Evolutionary conservation across 805 yeast genomes (phyloP).

Genomic region (Candida rishiriensis): DNA sequence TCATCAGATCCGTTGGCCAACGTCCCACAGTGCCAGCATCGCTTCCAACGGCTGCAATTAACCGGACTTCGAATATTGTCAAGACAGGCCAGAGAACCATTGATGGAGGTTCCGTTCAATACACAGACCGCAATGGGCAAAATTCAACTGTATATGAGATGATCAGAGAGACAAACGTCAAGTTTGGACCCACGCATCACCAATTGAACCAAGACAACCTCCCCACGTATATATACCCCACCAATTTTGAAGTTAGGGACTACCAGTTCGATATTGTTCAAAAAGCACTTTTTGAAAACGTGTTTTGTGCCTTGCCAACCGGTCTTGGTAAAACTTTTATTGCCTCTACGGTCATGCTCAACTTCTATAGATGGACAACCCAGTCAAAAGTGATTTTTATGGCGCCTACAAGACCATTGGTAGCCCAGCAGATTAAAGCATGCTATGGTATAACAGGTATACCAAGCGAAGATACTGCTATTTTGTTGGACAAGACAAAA

Average conservation of each 20-base stretch:
- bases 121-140: slow-evolving; percentile 6
- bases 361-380: slow-evolving; percentile 82
- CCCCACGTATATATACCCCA: slow-evolving; percentile 68
- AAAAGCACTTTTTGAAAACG: slow-evolving; percentile 66
- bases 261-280: slow-evolving; percentile 81
- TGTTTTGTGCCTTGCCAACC: slow-evolving; percentile 90
- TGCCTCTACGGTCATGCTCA: slow-evolving; percentile 90
- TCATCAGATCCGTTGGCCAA: no score
- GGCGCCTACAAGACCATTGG: slow-evolving; percentile 97
- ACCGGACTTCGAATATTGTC: slow-evolving; percentile 13
- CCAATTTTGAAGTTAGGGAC: slow-evolving; percentile 77
- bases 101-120: slow-evolving; percentile 19
- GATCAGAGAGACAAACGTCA: slow-evolving; percentile 20
- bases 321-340: slow-evolving; percentile 97
- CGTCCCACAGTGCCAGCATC: background rate
- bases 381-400: slow-evolving; percentile 78
- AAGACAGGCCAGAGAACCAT: slow-evolving; percentile 21
- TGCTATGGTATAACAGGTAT: slow-evolving; percentile 86
- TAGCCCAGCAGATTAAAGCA: slow-evolving; percentile 93
- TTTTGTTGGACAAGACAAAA: slow-evolving; percentile 52
- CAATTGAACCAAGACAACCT: slow-evolving; percentile 37
- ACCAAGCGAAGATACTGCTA: slow-evolving; percentile 71
- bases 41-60: slow-evolving; percentile 10
- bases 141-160: slow-evolving; percentile 23
- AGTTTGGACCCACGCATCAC: slow-evolving; percentile 44